Evolutionary conservation across 768 basidiomycete genomes (phyloP).

Genomic region (Russula griseocarnosa): DNA sequence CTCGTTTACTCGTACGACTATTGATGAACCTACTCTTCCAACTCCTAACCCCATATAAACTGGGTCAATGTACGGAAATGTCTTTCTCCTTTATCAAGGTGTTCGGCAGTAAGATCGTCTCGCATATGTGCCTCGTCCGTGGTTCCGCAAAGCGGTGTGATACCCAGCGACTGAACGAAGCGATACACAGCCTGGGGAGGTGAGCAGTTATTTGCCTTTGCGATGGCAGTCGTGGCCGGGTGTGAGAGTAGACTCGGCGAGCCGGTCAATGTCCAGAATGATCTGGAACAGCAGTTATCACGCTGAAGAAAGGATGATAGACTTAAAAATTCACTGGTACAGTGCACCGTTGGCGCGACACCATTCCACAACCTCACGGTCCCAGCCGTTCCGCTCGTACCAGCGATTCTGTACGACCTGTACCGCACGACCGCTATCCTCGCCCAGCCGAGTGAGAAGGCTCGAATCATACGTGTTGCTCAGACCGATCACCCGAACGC

Average conservation of each 20-base stretch:
- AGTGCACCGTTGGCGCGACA: constrained; percentile 60
- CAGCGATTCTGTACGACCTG: constrained; percentile 83
- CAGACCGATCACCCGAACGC: constrained; percentile 62
- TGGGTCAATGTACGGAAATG: constrained; percentile 31
- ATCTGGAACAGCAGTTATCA: constrained; percentile 41
- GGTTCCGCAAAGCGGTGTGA: constrained; percentile 75
- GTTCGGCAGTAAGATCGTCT: constrained; percentile 52
- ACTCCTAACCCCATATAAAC: constrained; percentile 34
- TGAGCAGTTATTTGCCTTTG: constrained; percentile 48
- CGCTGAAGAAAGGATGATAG: not conserved
- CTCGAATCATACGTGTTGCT: constrained; percentile 71
- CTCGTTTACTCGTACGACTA: not conserved
- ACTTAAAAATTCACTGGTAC: constrained; percentile 55
- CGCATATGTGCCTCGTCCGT: constrained; percentile 63
- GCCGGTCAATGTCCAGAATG: constrained; percentile 86
- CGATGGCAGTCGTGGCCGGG: constrained; percentile 44
- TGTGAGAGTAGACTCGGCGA: constrained; percentile 59
- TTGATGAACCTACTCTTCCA: not conserved
- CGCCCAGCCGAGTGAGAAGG: constrained; percentile 50
- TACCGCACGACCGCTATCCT: constrained; percentile 47
- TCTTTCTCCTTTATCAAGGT: constrained; percentile 36
- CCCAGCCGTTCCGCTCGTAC: constrained; percentile 80
- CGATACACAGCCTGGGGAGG: constrained; percentile 65
- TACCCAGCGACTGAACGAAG: constrained; percentile 59
- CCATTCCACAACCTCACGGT: constrained; percentile 57